These are phyloP conservation scores for Penicillium brasilianum DNA, from an alignment of 2,329 filamentous ascomycete genomes.

Conservation along the genomic window DNA sequence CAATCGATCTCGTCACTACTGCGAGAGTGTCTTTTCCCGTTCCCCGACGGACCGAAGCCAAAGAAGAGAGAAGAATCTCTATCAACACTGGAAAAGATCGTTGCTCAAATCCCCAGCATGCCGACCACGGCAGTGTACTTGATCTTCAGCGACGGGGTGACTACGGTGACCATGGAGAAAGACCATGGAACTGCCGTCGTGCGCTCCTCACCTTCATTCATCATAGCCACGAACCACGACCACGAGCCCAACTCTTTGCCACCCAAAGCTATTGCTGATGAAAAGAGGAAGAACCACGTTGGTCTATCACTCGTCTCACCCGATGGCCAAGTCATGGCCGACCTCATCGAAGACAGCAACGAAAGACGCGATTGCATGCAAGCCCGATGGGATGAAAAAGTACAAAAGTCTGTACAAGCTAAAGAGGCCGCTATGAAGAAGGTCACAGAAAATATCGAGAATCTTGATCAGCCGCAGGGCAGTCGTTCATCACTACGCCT, in stretches of 20 bases:
- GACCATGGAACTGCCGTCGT: constrained; percentile 55
- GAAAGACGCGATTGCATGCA: constrained; percentile 44
- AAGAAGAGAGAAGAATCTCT: not conserved
- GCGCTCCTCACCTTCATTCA: constrained; percentile 56
- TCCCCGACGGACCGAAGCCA: not conserved
- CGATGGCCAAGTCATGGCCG: constrained; percentile 27
- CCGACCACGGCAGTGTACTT: constrained; percentile 63
- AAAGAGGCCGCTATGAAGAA: constrained; percentile 3
- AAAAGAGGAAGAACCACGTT: constrained; percentile 24
- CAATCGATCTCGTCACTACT: constrained; percentile 60
- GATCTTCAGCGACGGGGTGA: constrained; percentile 57
- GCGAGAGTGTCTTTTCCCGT: constrained; percentile 50
- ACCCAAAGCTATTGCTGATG: constrained; percentile 27
- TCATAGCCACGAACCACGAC: constrained; percentile 64
- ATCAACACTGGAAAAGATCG: constrained; percentile 34
- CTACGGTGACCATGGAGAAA: constrained; percentile 61
- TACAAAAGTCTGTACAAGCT: constrained; percentile 21
- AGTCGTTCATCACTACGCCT: constrained; percentile 25
- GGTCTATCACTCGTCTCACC: constrained; percentile 26
- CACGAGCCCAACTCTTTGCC: constrained; percentile 26
- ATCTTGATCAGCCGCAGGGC: constrained; percentile 21
- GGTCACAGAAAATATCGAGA: not conserved
- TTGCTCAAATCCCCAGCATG: constrained; percentile 40
- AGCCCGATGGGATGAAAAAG: constrained; percentile 45
- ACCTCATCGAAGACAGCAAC: constrained; percentile 42